These are phyloP conservation scores for Pichia sp. DNA, from an alignment of 1,139 yeast genomes.

Conservation along the genomic window DNA sequence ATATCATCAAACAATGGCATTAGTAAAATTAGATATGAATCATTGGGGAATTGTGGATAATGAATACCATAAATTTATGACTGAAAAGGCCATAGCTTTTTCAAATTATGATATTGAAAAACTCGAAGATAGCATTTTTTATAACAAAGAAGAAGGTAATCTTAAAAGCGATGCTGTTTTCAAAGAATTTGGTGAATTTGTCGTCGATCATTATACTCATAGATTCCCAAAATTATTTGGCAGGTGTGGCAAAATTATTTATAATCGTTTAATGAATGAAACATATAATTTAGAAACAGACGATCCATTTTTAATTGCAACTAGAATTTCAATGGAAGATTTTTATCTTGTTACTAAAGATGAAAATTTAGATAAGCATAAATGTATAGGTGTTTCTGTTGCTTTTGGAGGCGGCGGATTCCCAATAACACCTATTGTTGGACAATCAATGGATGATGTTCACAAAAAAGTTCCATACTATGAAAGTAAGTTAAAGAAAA, in stretches of 20 bases:
- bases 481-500: conserved; percentile 40
- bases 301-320: conserved; percentile 42
- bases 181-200: conserved; percentile 41
- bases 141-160: conserved; percentile 32
- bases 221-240: conserved; percentile 46
- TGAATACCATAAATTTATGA: conserved; percentile 41
- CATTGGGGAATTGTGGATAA: conserved; percentile 51
- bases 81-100: conserved; percentile 39
- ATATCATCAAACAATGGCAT: conserved; percentile 51
- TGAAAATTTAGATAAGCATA: conserved; percentile 37
- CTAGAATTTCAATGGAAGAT: conserved; percentile 48
- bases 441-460: conserved; percentile 40
- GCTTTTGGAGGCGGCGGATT: conserved; percentile 55
- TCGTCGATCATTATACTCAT: conserved; percentile 37
- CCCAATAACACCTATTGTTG: conserved; percentile 39
- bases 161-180: conserved; percentile 33
- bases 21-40: conserved; percentile 44
- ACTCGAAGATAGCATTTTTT: conserved; percentile 29
- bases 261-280: conserved; percentile 42
- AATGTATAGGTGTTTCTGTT: conserved; percentile 48
- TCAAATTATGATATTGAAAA: conserved; percentile 34
- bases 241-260: conserved; percentile 31
- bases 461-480: conserved; percentile 48
- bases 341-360: conserved; percentile 37
- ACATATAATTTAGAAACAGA: conserved; percentile 41